Evolutionary conservation across 1,284 basidiomycete genomes (phyloP).

Genomic region (Cutaneotrichosporon sp.): DNA sequence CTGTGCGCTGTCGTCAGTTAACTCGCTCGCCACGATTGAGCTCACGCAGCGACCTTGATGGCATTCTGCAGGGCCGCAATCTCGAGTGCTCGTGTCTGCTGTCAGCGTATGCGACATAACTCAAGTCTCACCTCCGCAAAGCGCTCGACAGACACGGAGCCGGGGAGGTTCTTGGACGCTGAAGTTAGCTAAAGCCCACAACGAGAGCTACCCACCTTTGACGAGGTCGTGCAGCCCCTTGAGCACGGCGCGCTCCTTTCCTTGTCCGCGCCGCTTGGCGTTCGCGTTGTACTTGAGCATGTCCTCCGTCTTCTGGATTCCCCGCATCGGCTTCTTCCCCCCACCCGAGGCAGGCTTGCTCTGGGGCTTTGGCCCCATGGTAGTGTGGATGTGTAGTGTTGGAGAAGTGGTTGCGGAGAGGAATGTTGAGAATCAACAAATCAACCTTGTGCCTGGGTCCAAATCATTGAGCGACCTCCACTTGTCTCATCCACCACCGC

Average conservation of each 20-base stretch:
- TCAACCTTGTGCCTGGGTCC: constrained; percentile 15
- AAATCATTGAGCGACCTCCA: constrained; percentile 9
- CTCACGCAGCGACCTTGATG: constrained; percentile 74
- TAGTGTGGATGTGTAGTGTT: not conserved
- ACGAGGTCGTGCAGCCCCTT: constrained; percentile 34
- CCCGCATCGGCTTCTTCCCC: constrained; percentile 25
- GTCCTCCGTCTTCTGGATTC: constrained; percentile 41
- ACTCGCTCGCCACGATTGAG: not conserved
- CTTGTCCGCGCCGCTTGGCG: constrained; percentile 33
- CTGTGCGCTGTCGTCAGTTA: constrained; percentile 49
- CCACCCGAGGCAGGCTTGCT: not conserved
- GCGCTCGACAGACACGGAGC: constrained; percentile 77
- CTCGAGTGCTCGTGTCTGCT: constrained; percentile 78
- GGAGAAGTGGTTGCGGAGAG: not conserved
- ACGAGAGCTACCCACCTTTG: constrained; percentile 27
- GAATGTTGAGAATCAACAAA: constrained; percentile 9
- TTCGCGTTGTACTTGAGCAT: constrained; percentile 29
- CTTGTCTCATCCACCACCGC: not conserved
- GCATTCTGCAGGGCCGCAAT: constrained; percentile 82
- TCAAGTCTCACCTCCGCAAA: constrained; percentile 69
- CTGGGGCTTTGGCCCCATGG: constrained; percentile 9
- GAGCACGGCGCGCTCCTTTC: constrained; percentile 35
- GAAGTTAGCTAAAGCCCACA: constrained; percentile 5
- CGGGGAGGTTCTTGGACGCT: constrained; percentile 67
- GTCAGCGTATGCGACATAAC: not conserved